A percentile compares a stretch with the other conserved stretches of the same genome.
phyloP scores from a whole-genome alignment of 768 basidiomycete genomes.

The Termitomyces bulborhizus region DNA sequence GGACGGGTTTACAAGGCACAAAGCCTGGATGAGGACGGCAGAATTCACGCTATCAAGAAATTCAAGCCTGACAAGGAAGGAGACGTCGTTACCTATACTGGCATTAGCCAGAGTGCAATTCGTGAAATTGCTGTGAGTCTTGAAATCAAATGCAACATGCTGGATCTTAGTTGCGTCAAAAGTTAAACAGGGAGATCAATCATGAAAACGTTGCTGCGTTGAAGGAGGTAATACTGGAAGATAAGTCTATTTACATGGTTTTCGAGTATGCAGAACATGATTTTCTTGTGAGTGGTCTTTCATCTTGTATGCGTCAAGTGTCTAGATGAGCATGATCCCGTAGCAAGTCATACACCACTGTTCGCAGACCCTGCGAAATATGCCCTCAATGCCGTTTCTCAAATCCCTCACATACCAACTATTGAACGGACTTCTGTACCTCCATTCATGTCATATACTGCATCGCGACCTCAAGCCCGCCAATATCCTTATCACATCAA shows the following conservation, averaged over 20 bases:
- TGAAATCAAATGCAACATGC: not conserved
- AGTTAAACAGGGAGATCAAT: conserved; percentile 86
- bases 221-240: conserved; percentile 93
- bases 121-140: conserved; percentile 86
- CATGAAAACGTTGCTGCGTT: conserved; percentile 91
- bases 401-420: conserved; percentile 95
- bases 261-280: conserved; percentile 99
- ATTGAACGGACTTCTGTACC: conserved; percentile 88
- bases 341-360: conserved; percentile 99
- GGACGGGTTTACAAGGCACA: conserved; percentile 98
- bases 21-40: conserved; percentile 61
- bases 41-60: conserved; percentile 95
- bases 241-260: conserved; percentile 99
- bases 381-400: conserved; percentile 72
- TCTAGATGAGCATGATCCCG: not conserved
- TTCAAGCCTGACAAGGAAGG: conserved; percentile 99
- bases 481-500: conserved; percentile 91
- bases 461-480: conserved; percentile 98
- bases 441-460: conserved; percentile 91
- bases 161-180: conserved; percentile 11
- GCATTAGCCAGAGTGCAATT: conserved; percentile 96
- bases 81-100: conserved; percentile 91
- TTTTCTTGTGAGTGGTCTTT: conserved; percentile 66
- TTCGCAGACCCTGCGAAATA: conserved; percentile 77
- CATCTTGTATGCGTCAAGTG: not conserved